These are phyloP conservation scores for Fusarium kyushuense DNA, from an alignment of 2,329 filamentous ascomycete species.

Conservation along the genomic window DNA sequence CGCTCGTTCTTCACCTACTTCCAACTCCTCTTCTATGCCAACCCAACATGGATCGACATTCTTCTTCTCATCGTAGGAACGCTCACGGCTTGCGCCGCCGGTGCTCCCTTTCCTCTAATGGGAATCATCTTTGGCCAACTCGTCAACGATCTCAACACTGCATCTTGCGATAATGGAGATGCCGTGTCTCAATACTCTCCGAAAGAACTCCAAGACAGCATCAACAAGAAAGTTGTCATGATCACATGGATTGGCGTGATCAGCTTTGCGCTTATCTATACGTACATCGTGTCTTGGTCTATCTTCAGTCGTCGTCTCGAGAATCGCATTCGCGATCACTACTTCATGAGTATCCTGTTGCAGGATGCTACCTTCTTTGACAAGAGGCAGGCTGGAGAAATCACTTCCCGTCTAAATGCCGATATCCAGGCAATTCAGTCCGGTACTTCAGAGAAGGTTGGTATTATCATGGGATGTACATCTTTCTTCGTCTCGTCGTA, in stretches of 20 bases:
- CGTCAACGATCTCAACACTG: conserved; percentile 70
- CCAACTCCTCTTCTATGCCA: conserved; percentile 59
- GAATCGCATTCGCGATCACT: conserved; percentile 70
- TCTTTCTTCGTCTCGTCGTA: conserved; percentile 77
- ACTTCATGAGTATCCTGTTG: conserved; percentile 68
- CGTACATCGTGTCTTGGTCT: conserved; percentile 73
- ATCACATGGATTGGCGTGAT: conserved; percentile 74
- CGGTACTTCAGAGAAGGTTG: conserved; percentile 78
- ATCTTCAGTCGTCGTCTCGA: conserved; percentile 73
- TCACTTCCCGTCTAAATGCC: conserved; percentile 71
- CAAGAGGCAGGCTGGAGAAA: conserved; percentile 70
- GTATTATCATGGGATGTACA: conserved; percentile 70
- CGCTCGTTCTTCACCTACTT: conserved; percentile 56
- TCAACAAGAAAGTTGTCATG: conserved; percentile 69
- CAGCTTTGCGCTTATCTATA: conserved; percentile 73
- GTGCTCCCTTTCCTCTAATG: conserved; percentile 72
- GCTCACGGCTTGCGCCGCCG: conserved; percentile 66
- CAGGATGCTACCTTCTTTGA: conserved; percentile 76
- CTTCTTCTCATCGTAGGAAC: conserved; percentile 57
- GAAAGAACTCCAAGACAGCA: conserved; percentile 54
- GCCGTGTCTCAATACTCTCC: conserved; percentile 40
- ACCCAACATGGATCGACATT: conserved; percentile 59
- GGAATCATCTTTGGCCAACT: conserved; percentile 74
- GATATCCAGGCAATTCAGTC: conserved; percentile 76
- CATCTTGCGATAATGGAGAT: conserved; percentile 61